Conservation (phyloP, 805 yeast species). For the Ascoidea tarda region DNA sequence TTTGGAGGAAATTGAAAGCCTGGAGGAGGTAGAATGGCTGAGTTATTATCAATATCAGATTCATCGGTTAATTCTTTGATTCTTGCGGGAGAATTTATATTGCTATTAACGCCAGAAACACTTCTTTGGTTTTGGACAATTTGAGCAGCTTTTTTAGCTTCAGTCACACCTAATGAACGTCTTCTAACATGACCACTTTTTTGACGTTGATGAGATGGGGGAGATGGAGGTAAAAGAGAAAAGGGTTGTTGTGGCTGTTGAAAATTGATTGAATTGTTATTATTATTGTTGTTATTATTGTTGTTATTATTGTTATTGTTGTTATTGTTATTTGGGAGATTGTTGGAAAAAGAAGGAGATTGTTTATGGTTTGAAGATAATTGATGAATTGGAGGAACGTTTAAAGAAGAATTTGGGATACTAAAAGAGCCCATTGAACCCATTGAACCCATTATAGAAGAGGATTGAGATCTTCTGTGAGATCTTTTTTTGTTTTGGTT, state of each 20-base stretch:
- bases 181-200: slow-evolving; percentile 67
- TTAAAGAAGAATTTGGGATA: slow-evolving; percentile 8
- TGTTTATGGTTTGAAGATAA: slow-evolving; percentile 6
- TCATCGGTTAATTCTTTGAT: slow-evolving; percentile 12
- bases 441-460: slow-evolving; percentile 20
- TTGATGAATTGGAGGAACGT: slow-evolving; percentile 15
- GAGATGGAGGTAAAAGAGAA: slow-evolving; percentile 1
- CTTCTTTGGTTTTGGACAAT: slow-evolving; percentile 65
- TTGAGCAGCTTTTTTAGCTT: slow-evolving; percentile 96
- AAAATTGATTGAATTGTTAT: background rate
- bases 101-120: slow-evolving; percentile 9
- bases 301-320: background rate
- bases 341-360: background rate
- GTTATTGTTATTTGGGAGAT: background rate
- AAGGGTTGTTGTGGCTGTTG: background rate
- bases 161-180: slow-evolving; percentile 82
- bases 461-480: slow-evolving; percentile 37
- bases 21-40: slow-evolving; percentile 18
- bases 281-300: background rate
- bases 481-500: slow-evolving; percentile 12
- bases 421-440: slow-evolving; percentile 21
- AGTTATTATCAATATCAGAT: slow-evolving; percentile 3
- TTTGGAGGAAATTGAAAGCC: slow-evolving; percentile 44
- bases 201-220: background rate
- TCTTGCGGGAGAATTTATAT: slow-evolving; percentile 1